phyloP scores from a whole-genome alignment of 139 green algal genomes.

The Deuterostichococcus epilithicus region DNA sequence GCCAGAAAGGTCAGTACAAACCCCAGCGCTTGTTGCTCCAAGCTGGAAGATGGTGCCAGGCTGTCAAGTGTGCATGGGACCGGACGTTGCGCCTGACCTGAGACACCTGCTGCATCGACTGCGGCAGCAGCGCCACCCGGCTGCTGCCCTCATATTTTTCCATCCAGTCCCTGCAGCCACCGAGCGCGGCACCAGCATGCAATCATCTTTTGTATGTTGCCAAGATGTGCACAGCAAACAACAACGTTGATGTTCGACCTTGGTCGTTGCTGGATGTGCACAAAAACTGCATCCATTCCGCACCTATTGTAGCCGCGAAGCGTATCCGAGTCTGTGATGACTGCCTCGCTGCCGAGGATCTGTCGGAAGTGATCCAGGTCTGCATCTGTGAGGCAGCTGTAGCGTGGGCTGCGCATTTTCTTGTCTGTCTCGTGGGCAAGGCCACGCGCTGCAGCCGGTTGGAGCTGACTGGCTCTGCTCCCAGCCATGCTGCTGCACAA shows the following conservation, averaged over 20 bases:
- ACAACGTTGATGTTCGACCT: neutral
- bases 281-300: neutral
- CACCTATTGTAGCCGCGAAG: conserved; percentile 68
- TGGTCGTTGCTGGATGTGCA: neutral
- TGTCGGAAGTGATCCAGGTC: conserved; percentile 40
- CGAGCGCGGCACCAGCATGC: no score
- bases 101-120: conserved; percentile 66
- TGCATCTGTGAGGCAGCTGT: neutral
- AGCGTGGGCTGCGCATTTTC: neutral
- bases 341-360: conserved; percentile 51
- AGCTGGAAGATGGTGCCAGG: no score
- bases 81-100: no score
- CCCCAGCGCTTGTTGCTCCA: no score
- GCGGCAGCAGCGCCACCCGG: conserved; percentile 52
- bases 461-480: no score
- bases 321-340: conserved; percentile 59
- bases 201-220: no score
- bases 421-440: neutral
- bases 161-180: conserved; percentile 83
- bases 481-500: no score
- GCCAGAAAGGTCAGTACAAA: no score
- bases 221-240: neutral
- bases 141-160: conserved; percentile 73
- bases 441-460: no score
- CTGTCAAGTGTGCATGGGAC: no score